Evolutionary conservation across 345 rosid genomes (phyloP), one percentile per base, ranked within the genome.

Genomic region (Aquilaria yunnanensis): DNA sequence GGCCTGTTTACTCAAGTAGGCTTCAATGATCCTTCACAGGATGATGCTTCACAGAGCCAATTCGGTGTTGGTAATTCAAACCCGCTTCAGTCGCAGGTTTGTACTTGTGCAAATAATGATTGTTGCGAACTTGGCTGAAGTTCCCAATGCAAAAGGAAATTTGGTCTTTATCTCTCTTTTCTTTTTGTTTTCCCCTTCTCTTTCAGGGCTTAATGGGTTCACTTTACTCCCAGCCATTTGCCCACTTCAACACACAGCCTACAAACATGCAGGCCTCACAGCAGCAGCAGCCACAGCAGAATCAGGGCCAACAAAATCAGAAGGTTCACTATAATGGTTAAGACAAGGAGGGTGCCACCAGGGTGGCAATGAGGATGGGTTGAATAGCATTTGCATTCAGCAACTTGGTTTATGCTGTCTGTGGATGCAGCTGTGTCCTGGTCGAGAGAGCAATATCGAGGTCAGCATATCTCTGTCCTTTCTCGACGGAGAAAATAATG

Each of bases 1-100:
- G 99, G 96, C 51, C 83, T 88, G 45, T 94, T 88, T 77, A 86
- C 92, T 61, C 99, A 88, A 66, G 95, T 81, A 72, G 96, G 96
- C 77, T 88, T 83, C 71, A 81, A 74, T 53, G 97, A 94, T 63
- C 76, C 91, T 30, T 75, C 92, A 10, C 97, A 87, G 76, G 96
- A 90, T 70, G 96, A 88, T 75, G 85, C 82, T 65, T 82, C 90
- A 3, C 95, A 83, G 59, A 76, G 78, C 82, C 96, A 87, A 60
- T 94, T 88, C 57, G 85, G 93, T 67, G 81, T 82, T 67, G 75
- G 82, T 76, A 90, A 84, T 75, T 80, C 88, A 59, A 89, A 68
- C 66, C 69, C 75, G 56, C 89, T 90, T 57, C 99, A 90, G 78
- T 81, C 99, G 68, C 99, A 94, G 99, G 99, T 93, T 73, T 66